phyloP scores from a whole-genome alignment of 305 asterid genomes.

The Fraxinus nigra region DNA sequence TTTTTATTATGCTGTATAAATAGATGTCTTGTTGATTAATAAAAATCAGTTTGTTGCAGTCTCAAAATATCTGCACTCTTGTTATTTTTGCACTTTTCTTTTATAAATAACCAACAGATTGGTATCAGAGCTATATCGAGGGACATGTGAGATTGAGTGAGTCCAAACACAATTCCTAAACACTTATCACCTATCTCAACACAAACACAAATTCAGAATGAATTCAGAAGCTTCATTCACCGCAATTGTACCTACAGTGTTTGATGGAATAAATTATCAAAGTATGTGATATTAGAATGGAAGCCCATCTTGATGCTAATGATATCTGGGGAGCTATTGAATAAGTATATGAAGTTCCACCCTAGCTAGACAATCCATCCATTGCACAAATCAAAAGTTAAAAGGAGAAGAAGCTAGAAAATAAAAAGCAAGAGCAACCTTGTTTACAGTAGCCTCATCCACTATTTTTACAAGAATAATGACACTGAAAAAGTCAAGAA shows the following conservation, averaged over 20 bases:
- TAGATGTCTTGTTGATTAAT: too few species aligned
- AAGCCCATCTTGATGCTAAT: not conserved
- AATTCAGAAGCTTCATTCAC: not conserved
- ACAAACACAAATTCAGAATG: too few species aligned
- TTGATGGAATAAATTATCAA: not conserved
- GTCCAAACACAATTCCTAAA: too few species aligned
- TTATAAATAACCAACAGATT: too few species aligned
- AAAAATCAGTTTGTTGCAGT: too few species aligned
- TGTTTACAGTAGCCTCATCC: not conserved
- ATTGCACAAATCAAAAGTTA: not conserved
- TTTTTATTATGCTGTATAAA: too few species aligned
- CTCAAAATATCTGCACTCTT: too few species aligned
- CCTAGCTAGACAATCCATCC: not conserved
- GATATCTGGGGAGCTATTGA: not conserved
- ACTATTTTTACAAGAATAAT: not conserved
- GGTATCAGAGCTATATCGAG: too few species aligned
- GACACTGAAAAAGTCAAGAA: not conserved
- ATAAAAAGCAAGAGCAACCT: slow-evolving; percentile 1
- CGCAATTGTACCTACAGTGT: not conserved
- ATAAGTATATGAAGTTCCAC: not conserved
- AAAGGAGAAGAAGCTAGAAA: slow-evolving; percentile 8
- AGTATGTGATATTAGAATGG: not conserved
- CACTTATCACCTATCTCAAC: too few species aligned
- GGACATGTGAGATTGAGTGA: too few species aligned
- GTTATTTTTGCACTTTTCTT: too few species aligned